These are phyloP conservation scores for Ceratorhiza oryzae-sativae DNA, from an alignment of 1,284 basidiomycete genomes.

Conservation along the genomic window DNA sequence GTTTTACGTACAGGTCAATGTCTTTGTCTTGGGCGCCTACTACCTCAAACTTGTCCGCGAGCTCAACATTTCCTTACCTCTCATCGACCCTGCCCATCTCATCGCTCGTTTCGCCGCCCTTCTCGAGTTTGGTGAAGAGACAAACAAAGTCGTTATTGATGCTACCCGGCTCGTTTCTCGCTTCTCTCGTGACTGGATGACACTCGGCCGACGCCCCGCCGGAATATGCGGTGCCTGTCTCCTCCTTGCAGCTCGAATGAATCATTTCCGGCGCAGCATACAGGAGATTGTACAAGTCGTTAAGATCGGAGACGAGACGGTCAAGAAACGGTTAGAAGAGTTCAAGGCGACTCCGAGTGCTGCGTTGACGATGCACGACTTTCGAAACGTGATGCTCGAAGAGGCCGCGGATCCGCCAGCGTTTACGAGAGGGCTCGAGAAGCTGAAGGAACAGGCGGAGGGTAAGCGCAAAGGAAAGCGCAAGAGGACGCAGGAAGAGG, in stretches of 20 bases:
- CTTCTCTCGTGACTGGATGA: slow-evolving; percentile 98
- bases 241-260: slow-evolving; percentile 96
- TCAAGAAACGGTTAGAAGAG: slow-evolving; percentile 94
- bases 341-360: slow-evolving; percentile 92
- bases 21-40: slow-evolving; percentile 95
- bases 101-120: slow-evolving; percentile 96
- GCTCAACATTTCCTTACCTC: slow-evolving; percentile 85
- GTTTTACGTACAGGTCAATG: slow-evolving; percentile 76
- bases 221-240: slow-evolving; percentile 97
- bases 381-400: slow-evolving; percentile 89
- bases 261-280: slow-evolving; percentile 91
- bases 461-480: slow-evolving; percentile 46
- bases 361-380: slow-evolving; percentile 87
- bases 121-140: slow-evolving; percentile 96
- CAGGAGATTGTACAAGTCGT: slow-evolving; percentile 98
- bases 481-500: slow-evolving; percentile 47
- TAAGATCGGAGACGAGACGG: slow-evolving; percentile 94
- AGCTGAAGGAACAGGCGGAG: slow-evolving; percentile 62
- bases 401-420: slow-evolving; percentile 92
- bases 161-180: slow-evolving; percentile 93
- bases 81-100: slow-evolving; percentile 97
- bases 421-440: slow-evolving; percentile 77
- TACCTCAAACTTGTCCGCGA: slow-evolving; percentile 94
- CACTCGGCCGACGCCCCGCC: slow-evolving; percentile 91
- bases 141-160: slow-evolving; percentile 89